A percentile compares a stretch with the other conserved stretches of the same genome.
Conservation (phyloP, 352 stramenopile species). For the Phytophthora foliorum region DNA sequence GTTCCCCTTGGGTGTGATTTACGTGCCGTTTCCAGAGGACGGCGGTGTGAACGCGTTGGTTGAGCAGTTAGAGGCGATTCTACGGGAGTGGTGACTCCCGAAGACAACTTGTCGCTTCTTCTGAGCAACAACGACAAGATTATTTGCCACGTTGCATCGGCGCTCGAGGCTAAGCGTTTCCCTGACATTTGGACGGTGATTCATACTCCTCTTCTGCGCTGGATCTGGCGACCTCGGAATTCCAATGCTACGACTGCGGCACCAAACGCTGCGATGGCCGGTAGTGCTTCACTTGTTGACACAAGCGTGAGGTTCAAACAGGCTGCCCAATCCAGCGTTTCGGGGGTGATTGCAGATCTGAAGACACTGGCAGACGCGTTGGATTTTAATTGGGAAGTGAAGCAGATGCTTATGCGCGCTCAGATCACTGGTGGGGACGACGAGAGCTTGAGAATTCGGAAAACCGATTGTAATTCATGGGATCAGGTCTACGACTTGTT, state of each 20-base stretch:
- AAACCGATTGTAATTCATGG: constrained; percentile 28
- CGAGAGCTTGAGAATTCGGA: constrained; percentile 11
- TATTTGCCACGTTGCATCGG: constrained; percentile 6
- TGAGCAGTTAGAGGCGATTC: constrained; percentile 3
- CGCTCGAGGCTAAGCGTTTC: constrained; percentile 8
- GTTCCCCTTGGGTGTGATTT: constrained; percentile 5
- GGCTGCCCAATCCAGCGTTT: constrained; percentile 7
- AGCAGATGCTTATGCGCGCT: constrained; percentile 15
- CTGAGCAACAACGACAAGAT: constrained; percentile 16
- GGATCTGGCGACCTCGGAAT: constrained; percentile 1
- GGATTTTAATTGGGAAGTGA: constrained; percentile 6
- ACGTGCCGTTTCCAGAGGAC: constrained; percentile 7
- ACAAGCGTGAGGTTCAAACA: background rate
- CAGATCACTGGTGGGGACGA: constrained; percentile 2
- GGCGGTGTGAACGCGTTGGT: constrained; percentile 1
- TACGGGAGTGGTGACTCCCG: constrained; percentile 8
- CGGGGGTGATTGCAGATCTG: constrained; percentile 2
- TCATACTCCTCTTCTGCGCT: background rate
- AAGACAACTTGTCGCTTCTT: constrained; percentile 12
- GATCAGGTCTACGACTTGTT: constrained; percentile 37
- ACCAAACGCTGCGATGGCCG: too few relatives aligned
- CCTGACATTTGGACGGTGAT: constrained; percentile 19
- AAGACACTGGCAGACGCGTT: constrained; percentile 4
- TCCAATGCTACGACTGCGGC: background rate
- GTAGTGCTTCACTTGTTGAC: background rate